Evolutionary conservation across 108 stramenopile species (phyloP), one percentile per base, ranked within the genome.

Genomic region (Nitzschia sp.): DNA sequence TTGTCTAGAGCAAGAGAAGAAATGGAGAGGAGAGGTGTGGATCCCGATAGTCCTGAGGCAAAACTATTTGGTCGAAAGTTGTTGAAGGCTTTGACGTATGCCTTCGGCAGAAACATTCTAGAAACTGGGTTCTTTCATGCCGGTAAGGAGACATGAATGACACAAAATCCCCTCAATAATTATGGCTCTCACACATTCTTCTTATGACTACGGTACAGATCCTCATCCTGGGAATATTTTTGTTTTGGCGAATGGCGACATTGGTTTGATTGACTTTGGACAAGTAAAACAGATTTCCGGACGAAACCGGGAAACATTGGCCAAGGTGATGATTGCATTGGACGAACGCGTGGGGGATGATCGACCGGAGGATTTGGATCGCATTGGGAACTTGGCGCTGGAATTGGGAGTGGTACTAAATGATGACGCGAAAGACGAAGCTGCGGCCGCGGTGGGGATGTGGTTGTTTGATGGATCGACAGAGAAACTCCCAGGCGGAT

Each of bases 111-210:
- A 19, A 88, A 87, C 69, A 93, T 98, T 68, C 77, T 98, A 46
- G 96, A 95, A 55, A 88, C 89, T 45, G 96, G 96, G 26, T 96
- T 97, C 68, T 92, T 97, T 73, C 96, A 97, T 76, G 96, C 89
- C 26, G 93, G 91, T 72, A 55, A 63, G 63, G 22, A 45, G 22
- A n/a, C n/a, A n/a, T n/a, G n/a, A n/a, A n/a, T n/a, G n/a, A n/a
- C n/a, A n/a, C n/a, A n/a, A n/a, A n/a, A n/a, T n/a, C n/a, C n/a
- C n/a, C n/a, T n/a, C n/a, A n/a, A n/a, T n/a, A n/a, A n/a, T n/a
- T n/a, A n/a, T n/a, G n/a, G n/a, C 52, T 8, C 6, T 6, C 5
- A 53, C 52, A n/a, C n/a, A n/a, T n/a, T n/a, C n/a, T n/a, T n/a
- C n/a, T n/a, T n/a, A n/a, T n/a, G n/a, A 27, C 17, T 52, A 22